Conservation (phyloP, 176 grass and related monocot genomes). For the Olyra latifolia region DNA sequence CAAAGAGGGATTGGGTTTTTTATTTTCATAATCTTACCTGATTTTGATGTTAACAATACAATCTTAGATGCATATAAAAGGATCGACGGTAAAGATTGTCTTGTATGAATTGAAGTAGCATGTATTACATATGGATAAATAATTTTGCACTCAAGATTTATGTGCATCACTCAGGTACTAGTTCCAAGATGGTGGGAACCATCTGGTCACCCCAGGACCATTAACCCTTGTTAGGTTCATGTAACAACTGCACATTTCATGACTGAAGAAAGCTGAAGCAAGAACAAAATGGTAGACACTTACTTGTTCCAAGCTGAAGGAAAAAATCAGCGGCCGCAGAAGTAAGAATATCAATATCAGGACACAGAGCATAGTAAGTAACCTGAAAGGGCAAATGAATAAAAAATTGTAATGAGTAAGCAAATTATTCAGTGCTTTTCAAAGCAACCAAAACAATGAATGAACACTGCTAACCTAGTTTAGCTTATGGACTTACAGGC, state of each 20-base stretch:
- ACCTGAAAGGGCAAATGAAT: conserved; percentile 54
- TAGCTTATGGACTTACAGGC: conserved; percentile 51
- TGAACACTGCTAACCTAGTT: conserved; percentile 7
- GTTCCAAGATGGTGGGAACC: not conserved
- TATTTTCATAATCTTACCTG: not conserved
- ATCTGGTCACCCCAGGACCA: not conserved
- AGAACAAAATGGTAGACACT: conserved; percentile 32
- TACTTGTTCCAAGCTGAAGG: conserved; percentile 82
- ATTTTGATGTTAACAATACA: not conserved
- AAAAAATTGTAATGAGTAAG: conserved; percentile 1
- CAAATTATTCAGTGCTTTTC: not conserved
- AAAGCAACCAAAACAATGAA: conserved; percentile 24
- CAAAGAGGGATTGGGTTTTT: conserved; percentile 11
- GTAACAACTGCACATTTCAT: conserved; percentile 6
- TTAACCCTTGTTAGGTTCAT: not conserved
- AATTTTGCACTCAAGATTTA: not conserved
- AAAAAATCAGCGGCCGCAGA: conserved; percentile 83
- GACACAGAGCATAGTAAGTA: conserved; percentile 85
- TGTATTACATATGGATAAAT: not conserved
- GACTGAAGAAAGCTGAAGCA: not conserved
- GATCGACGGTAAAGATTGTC: conserved; percentile 4
- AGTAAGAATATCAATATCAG: conserved; percentile 87
- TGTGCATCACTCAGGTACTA: not conserved
- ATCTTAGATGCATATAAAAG: not conserved
- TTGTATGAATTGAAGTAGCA: not conserved